Evolutionary conservation across 495 filamentous ascomycete genomes (phyloP).

Genomic region (Aspergillus sclerotiicarbonarius): DNA sequence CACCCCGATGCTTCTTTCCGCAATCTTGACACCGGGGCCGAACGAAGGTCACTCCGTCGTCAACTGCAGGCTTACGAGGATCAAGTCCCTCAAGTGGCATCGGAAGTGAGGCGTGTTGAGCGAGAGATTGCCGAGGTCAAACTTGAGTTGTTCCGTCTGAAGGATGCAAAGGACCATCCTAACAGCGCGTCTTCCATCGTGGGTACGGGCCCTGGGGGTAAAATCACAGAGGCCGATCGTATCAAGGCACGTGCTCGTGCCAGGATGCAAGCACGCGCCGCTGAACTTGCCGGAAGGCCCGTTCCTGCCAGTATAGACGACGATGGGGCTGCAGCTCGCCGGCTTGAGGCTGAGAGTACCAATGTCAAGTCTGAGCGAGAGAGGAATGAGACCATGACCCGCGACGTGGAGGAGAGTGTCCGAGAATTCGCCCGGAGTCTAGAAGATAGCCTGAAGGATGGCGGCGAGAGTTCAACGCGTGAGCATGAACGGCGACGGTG

Average conservation of each 20-base stretch:
- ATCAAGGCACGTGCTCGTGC: constrained; percentile 93
- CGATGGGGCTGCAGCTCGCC: constrained; percentile 71
- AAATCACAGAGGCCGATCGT: constrained; percentile 88
- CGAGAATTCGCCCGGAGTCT: constrained; percentile 81
- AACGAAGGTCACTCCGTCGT: constrained; percentile 78
- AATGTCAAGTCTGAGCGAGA: constrained; percentile 80
- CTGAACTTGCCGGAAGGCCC: constrained; percentile 84
- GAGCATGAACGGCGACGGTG: constrained; percentile 92
- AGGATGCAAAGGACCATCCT: constrained; percentile 90
- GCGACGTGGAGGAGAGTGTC: constrained; percentile 95
- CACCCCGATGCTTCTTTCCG: constrained; percentile 78
- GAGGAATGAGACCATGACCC: constrained; percentile 92
- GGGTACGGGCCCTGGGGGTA: constrained; percentile 89
- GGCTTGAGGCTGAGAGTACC: constrained; percentile 82
- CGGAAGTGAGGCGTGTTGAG: constrained; percentile 85
- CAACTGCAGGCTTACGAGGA: constrained; percentile 88
- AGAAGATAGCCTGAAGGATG: constrained; percentile 84
- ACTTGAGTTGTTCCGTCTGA: constrained; percentile 90
- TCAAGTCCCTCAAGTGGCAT: constrained; percentile 86
- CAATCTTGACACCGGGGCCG: constrained; percentile 77
- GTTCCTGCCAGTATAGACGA: constrained; percentile 60
- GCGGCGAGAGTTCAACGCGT: constrained; percentile 60
- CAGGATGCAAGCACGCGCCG: constrained; percentile 97
- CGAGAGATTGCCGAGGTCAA: constrained; percentile 88
- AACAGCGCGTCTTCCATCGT: constrained; percentile 78